These are phyloP conservation scores for Hemisphaericaspora nanyangensis DNA, from an alignment of 805 yeast species.

Conservation along the genomic window DNA sequence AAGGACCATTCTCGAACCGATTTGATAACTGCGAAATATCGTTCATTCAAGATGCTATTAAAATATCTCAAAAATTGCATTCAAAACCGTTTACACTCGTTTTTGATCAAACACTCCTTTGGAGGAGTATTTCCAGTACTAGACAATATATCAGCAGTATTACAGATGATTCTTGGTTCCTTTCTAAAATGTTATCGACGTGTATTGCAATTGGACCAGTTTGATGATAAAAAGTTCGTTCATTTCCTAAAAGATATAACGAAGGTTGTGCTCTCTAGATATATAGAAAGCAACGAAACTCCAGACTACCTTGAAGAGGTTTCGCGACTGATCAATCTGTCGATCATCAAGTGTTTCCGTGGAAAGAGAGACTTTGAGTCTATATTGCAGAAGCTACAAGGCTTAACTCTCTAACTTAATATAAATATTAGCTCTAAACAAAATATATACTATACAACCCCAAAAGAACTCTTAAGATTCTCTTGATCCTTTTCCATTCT, in stretches of 20 bases:
- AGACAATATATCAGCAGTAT: background rate
- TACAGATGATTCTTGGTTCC: background rate
- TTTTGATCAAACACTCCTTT: background rate
- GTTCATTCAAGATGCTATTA: slow-evolving; percentile 3
- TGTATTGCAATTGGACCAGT: background rate
- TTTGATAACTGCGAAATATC: background rate
- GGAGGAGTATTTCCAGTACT: background rate
- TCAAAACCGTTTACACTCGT: background rate
- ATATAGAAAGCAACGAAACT: background rate
- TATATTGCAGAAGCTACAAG: background rate
- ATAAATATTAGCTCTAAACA: background rate
- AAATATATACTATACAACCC: slow-evolving; percentile 18
- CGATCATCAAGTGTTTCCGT: background rate
- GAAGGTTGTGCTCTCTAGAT: background rate
- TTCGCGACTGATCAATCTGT: background rate
- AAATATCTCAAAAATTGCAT: background rate
- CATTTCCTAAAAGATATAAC: slow-evolving; percentile 1
- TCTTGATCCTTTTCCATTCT: slow-evolving; percentile 67
- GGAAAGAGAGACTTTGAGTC: background rate
- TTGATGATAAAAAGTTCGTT: slow-evolving; percentile 1
- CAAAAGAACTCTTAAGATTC: slow-evolving; percentile 51
- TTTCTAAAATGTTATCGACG: background rate
- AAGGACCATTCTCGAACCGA: slow-evolving; percentile 6
- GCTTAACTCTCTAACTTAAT: no score
- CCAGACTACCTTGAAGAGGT: background rate